A percentile compares a stretch with the other conserved stretches of the same genome.
Evolutionary conservation across 768 basidiomycete genomes (phyloP).

Genomic region (Pleurotus djamor): DNA sequence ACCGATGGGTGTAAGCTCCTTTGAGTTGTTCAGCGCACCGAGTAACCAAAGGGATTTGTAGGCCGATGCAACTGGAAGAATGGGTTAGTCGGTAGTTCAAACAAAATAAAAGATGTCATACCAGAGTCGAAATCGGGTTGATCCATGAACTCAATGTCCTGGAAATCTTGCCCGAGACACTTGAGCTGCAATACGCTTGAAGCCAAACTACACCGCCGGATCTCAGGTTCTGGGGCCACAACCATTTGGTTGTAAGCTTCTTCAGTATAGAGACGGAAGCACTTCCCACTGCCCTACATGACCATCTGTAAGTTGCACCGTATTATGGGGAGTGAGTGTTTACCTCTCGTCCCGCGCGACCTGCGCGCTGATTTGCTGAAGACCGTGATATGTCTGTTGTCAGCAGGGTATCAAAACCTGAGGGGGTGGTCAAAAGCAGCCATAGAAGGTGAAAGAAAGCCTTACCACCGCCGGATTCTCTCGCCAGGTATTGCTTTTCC

Average conservation of each 20-base stretch:
- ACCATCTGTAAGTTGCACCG: neutral
- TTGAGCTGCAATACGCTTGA: slow-evolving; percentile 85
- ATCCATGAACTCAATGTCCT: slow-evolving; percentile 87
- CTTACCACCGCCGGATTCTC: slow-evolving; percentile 65
- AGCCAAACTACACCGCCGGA: slow-evolving; percentile 82
- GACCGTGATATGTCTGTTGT: slow-evolving; percentile 85
- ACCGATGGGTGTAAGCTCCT: slow-evolving; percentile 69
- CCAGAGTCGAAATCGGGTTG: slow-evolving; percentile 73
- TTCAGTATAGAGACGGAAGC: slow-evolving; percentile 93
- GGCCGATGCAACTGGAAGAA: slow-evolving; percentile 52
- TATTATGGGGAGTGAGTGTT: slow-evolving; percentile 9
- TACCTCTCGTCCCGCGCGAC: slow-evolving; percentile 95
- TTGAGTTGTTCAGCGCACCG: slow-evolving; percentile 69
- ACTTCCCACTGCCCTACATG: slow-evolving; percentile 70
- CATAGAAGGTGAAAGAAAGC: neutral
- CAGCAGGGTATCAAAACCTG: slow-evolving; percentile 86
- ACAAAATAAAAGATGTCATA: slow-evolving; percentile 32
- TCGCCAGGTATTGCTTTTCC: slow-evolving; percentile 84
- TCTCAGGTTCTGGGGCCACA: slow-evolving; percentile 80
- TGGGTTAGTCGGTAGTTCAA: neutral
- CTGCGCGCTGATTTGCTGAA: slow-evolving; percentile 90
- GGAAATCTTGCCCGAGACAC: slow-evolving; percentile 78
- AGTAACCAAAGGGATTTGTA: slow-evolving; percentile 76
- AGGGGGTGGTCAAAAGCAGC: too few relatives aligned
- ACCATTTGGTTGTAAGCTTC: slow-evolving; percentile 67